phyloP scores from a whole-genome alignment of 73 alveolate species.

The Durusdinium trenchii region DNA sequence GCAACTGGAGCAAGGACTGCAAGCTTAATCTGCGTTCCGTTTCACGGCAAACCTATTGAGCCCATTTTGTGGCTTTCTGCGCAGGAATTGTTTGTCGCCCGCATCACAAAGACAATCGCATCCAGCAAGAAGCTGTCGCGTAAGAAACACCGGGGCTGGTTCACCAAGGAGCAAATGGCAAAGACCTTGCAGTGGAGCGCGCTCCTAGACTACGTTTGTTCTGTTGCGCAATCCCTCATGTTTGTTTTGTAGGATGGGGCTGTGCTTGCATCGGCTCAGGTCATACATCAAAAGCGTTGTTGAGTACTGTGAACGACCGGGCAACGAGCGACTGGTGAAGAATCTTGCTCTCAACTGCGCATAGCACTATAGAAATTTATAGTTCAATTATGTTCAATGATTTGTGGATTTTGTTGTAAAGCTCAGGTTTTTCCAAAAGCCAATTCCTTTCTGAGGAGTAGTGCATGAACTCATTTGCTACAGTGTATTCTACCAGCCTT shows the following conservation, averaged over 20 bases:
- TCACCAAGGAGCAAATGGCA: slow-evolving; percentile 2
- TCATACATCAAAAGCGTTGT: slow-evolving; percentile 21
- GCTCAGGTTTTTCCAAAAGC: no score
- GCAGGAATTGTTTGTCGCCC: slow-evolving; percentile 28
- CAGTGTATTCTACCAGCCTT: no score
- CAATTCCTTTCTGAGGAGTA: no score
- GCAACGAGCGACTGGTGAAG: slow-evolving; percentile 33
- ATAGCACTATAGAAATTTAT: no score
- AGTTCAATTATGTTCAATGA: no score
- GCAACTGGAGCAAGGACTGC: not conserved
- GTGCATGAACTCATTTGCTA: no score
- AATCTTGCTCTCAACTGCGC: no score
- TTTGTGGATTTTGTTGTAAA: no score
- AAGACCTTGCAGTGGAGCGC: not conserved
- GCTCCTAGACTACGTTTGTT: not conserved
- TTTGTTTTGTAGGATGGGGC: not conserved
- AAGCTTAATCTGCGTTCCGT: no score
- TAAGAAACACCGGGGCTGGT: slow-evolving; percentile 21
- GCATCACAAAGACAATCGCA: slow-evolving; percentile 16
- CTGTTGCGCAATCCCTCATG: not conserved
- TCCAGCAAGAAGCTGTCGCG: not conserved
- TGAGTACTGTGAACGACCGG: slow-evolving; percentile 9
- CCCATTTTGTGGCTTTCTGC: no score
- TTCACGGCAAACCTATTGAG: no score
- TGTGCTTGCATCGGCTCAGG: no score